Evolutionary conservation across 1,284 basidiomycete genomes (phyloP).

Genomic region (Melampsora abietis-canadensis): DNA sequence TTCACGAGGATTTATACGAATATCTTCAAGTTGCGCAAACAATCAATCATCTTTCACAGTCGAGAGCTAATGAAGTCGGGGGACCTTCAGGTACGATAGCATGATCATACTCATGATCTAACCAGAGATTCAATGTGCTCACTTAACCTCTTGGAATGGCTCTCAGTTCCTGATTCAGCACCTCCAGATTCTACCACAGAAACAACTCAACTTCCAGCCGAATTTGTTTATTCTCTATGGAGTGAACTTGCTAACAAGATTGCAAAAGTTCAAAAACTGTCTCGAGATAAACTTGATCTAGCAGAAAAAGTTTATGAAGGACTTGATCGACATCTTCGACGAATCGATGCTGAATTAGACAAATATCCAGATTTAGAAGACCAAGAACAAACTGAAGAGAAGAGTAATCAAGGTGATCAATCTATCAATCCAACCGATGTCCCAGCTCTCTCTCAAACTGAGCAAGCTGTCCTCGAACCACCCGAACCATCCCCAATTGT

Average conservation of each 20-base stretch:
- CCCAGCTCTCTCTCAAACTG: neutral
- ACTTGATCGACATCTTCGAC: conserved; percentile 28
- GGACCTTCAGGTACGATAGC: too few relatives aligned
- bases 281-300: conserved; percentile 33
- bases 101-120: too few relatives aligned
- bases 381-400: conserved; percentile 16
- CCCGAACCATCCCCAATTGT: conserved; percentile 1
- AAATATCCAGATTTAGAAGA: conserved; percentile 35
- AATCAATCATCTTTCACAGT: neutral
- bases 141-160: neutral
- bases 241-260: conserved; percentile 25
- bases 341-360: conserved; percentile 32
- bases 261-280: conserved; percentile 8
- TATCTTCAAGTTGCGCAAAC: conserved; percentile 23
- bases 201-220: neutral
- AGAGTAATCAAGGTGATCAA: neutral
- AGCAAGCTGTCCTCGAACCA: neutral
- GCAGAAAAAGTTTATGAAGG: conserved; percentile 26
- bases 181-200: neutral
- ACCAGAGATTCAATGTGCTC: neutral
- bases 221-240: conserved; percentile 13
- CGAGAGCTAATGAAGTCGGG: too few relatives aligned
- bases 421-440: neutral
- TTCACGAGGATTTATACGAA: conserved; percentile 37
- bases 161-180: conserved; percentile 4